Percentiles rank a stretch among this genome's conserved stretches.
phyloP scores from a whole-genome alignment of 2,329 filamentous ascomycete genomes.

The Neurospora sp. region DNA sequence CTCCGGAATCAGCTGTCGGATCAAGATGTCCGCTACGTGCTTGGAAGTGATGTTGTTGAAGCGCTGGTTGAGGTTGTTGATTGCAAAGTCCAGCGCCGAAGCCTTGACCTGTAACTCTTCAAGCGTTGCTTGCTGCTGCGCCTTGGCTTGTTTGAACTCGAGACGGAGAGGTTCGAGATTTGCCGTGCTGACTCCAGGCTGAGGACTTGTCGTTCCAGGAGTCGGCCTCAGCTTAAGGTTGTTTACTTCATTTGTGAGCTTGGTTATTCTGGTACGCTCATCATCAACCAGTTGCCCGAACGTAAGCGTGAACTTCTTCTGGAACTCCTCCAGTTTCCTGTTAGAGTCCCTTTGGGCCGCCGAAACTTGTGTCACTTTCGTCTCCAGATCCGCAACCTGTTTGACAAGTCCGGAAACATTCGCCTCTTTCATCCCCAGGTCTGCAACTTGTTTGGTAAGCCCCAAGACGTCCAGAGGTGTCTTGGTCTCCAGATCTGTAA shows the following conservation, averaged over 20 bases:
- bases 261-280: not conserved
- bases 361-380: not conserved
- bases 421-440: not conserved
- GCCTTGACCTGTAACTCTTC: conserved; percentile 19
- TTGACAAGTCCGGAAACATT: not conserved
- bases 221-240: not conserved
- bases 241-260: not conserved
- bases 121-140: conserved; percentile 5
- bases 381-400: not conserved
- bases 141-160: not conserved
- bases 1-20: conserved; percentile 22
- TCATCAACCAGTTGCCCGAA: not conserved
- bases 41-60: conserved; percentile 39
- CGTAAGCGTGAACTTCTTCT: conserved; percentile 5
- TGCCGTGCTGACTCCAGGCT: not conserved
- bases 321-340: conserved; percentile 12
- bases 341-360: not conserved
- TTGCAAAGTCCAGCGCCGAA: conserved; percentile 24
- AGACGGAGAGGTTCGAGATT: not conserved
- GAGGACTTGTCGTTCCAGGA: not conserved
- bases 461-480: not conserved
- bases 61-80: conserved; percentile 33
- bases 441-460: not conserved
- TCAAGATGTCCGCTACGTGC: conserved; percentile 30
- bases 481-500: conserved; percentile 1